A percentile compares a stretch with the other conserved stretches of the same genome.
Conservation (phyloP, 108 stramenopile species). For the Cylindrotheca fusiformis region DNA sequence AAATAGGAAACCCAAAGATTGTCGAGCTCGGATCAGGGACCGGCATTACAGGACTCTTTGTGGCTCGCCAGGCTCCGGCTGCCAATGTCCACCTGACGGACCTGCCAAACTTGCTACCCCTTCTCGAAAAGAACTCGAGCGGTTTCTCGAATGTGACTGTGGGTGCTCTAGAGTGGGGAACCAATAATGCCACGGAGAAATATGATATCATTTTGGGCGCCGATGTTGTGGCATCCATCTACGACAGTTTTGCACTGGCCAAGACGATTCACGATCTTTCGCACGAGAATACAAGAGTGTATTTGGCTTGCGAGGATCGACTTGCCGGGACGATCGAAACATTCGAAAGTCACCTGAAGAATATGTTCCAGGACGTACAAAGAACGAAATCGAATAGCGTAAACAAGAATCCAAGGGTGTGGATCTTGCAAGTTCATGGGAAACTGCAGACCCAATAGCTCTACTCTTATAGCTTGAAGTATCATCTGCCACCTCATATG, state of each 20-base stretch:
- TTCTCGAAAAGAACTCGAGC: constrained; percentile 51
- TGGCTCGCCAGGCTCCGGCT: constrained; percentile 41
- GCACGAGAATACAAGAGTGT: constrained; percentile 45
- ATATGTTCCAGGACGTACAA: constrained; percentile 44
- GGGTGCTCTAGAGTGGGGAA: constrained; percentile 63
- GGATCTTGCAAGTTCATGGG: constrained; percentile 36
- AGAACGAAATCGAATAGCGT: constrained; percentile 33
- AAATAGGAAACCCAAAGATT: constrained; percentile 14
- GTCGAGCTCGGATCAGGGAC: constrained; percentile 85
- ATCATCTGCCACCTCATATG: no score
- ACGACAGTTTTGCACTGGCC: constrained; percentile 62
- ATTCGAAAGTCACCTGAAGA: constrained; percentile 54
- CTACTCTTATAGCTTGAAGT: no score
- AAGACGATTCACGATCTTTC: constrained; percentile 62
- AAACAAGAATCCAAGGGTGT: constrained; percentile 67
- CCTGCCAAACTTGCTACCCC: constrained; percentile 53
- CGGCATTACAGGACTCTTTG: constrained; percentile 65
- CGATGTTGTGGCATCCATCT: constrained; percentile 78
- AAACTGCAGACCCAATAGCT: constrained; percentile 14
- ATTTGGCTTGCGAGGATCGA: constrained; percentile 62
- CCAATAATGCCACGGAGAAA: constrained; percentile 10
- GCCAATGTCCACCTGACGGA: constrained; percentile 65
- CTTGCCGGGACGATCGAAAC: constrained; percentile 45
- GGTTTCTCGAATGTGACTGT: constrained; percentile 28
- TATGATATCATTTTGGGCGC: constrained; percentile 79